Base-by-base conservation (phyloP, 1,284 basidiomycete genomes). In the Meira miltonrushii region DNA sequence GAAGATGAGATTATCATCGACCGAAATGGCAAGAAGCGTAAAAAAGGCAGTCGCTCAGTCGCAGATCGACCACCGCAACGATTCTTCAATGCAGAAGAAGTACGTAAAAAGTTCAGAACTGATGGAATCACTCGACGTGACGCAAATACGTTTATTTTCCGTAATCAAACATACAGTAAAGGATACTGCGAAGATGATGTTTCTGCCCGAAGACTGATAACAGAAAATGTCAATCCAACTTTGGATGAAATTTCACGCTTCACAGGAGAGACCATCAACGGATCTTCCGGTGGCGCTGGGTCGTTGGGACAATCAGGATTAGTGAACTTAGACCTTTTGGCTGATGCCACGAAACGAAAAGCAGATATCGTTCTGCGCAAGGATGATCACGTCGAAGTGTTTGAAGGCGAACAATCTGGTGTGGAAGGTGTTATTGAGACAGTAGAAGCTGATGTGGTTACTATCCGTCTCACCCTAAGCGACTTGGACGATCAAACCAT, bases 101-200 rank as follows among this genome's bases (percentile, higher is more conserved):
- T 95, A 39, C 82, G 87, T 64, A 91, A 89, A 74, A 88, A 89
- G 11, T 90, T 90, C 2, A 82, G 86, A 17, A 87, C 86, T 69
- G 82, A 86, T 46, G 87, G 92, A 17, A 71, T 72, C 15, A 66
- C 71, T 58, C 65, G 71, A 25, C 66, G 68, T 19, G 65, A 58
- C 44, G 55, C 12, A 23, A 58, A 54, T n/a, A 70, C 64, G 68
- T 65, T 71, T 54, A 19, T 53, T 17, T 98, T 97, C 81, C 88
- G 90, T 71, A 87, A 87, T 72, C 94, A 98, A 77, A 92, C 91
- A 8, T 98, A 89, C 82, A 87, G 86, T 68, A 88, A 96, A 61
- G 95, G 94, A 3, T 96, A 94, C 80, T 86, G 95, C 71, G 89
- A 96, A 81, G 97, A 97, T 81, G 94, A 98, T 77, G 87, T 96